phyloP scores from a whole-genome alignment of 495 filamentous ascomycete species.

The Letharia lupina region DNA sequence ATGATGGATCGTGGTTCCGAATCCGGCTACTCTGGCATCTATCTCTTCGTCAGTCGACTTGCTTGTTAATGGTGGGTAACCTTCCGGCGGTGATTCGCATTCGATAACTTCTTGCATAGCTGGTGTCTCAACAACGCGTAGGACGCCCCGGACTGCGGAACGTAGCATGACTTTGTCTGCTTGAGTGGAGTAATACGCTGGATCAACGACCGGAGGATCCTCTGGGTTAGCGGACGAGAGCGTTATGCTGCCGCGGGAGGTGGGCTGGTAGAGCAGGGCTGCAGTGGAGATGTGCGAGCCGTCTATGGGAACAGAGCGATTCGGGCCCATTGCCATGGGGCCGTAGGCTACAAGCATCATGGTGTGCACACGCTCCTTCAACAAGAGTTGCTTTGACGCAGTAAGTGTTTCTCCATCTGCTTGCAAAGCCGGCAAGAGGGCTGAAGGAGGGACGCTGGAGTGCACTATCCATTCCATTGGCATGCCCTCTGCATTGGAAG shows the following conservation, averaged over 20 bases:
- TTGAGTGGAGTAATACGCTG: conserved; percentile 22
- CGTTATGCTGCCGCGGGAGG: conserved; percentile 15
- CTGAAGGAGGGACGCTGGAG: not conserved
- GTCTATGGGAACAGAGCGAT: conserved; percentile 20
- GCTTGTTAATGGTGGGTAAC: conserved; percentile 1
- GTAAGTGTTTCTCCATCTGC: not conserved
- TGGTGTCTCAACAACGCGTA: conserved; percentile 20
- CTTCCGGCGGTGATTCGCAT: conserved; percentile 23
- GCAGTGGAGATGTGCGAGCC: conserved; percentile 12
- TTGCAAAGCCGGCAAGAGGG: not conserved
- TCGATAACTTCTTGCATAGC: conserved; percentile 24
- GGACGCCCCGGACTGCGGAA: conserved; percentile 23
- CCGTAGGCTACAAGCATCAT: conserved; percentile 30
- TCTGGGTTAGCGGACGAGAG: not conserved
- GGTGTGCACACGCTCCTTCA: conserved; percentile 11
- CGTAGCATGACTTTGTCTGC: conserved; percentile 29
- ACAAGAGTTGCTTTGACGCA: not conserved
- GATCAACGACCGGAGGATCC: conserved; percentile 9
- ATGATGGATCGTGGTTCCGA: conserved; percentile 19
- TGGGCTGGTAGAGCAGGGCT: conserved; percentile 9
- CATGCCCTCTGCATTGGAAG: not conserved
- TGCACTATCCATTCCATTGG: not conserved
- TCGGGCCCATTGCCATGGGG: conserved; percentile 20
- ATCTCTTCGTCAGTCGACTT: conserved; percentile 4
- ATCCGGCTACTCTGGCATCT: conserved; percentile 3